Evolutionary conservation across 2,329 filamentous ascomycete species (phyloP).

Genomic region (Thyridium curvatum): DNA sequence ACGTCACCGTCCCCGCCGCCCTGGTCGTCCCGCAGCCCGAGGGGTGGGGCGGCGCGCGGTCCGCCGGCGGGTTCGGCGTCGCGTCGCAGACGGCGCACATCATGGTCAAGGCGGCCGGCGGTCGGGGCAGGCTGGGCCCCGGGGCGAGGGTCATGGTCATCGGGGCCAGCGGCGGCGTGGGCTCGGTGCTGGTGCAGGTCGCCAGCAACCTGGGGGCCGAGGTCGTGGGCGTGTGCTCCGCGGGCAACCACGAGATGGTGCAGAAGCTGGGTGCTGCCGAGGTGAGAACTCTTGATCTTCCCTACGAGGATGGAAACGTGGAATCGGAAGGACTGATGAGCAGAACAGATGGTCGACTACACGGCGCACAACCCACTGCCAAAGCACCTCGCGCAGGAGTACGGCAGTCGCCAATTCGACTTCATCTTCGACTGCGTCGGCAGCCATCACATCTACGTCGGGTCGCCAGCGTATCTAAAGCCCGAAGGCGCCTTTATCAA

Average conservation of each 20-base stretch:
- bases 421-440: conserved; percentile 44
- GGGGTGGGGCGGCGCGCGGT: conserved; percentile 11
- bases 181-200: conserved; percentile 39
- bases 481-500: conserved; percentile 25
- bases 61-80: conserved; percentile 23
- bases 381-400: conserved; percentile 22
- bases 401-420: conserved; percentile 24
- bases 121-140: conserved; percentile 17
- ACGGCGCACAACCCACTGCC: conserved; percentile 26
- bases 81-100: conserved; percentile 25
- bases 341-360: conserved; percentile 32
- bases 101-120: conserved; percentile 14
- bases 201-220: conserved; percentile 30
- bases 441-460: conserved; percentile 35
- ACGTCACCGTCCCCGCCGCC: conserved; percentile 22
- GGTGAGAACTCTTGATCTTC: no score
- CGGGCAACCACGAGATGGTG: conserved; percentile 37
- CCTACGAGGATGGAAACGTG: no score
- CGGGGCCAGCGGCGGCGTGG: conserved; percentile 45
- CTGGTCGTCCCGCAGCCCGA: conserved; percentile 18
- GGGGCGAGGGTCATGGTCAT: conserved; percentile 39
- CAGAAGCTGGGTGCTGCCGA: conserved; percentile 39
- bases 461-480: conserved; percentile 31
- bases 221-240: conserved; percentile 42
- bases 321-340: no score